Evolutionary conservation across 2,329 filamentous ascomycete genomes (phyloP), one percentile per base, ranked within the genome.

Genomic region (Apiospora rasikravindrae): DNA sequence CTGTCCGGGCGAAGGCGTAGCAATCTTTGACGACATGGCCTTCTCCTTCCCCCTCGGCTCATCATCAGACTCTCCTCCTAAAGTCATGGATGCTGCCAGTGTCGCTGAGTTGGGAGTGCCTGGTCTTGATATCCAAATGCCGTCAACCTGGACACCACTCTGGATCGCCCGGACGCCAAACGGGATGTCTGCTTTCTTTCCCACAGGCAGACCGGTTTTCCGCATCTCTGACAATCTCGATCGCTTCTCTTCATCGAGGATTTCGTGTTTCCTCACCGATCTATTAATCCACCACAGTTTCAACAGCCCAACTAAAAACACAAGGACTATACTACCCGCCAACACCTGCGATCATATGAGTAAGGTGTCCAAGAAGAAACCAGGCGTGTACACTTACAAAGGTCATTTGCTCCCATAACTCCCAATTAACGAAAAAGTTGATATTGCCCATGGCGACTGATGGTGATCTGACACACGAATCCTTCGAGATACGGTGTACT

Each of bases 91-190:
- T 22, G 77, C 74, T 42, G 77, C 73, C 24, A 77, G 72, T 16
- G 72, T 73, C 16, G 73, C 44, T 33, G 77, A 78, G 51, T 76
- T 71, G 3, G 85, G 84, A 14, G 84, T 85, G 13, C 83, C 82
- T 64, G 86, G 85, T 69, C 85, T 84, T 33, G 90, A 91, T 69
- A 93, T 90, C 91, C 93, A 94, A 69, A 98, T 95, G 4, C 94
- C 95, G 75, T 97, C 94, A 10, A 97, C 89, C 79, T 96, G 89
- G 61, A 97, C 86, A 7, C 95, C 95, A 76, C 89, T 93, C 80
- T 98, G 92, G 67, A 98, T 89, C 8, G 95, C 95, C 76, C 93
- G 91, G 70, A 96, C 90, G 26, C 96, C 95, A 78, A 98, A 98
- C 0, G 94, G 95, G 47, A 97, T 89, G 13, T 94, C 91, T 69